Conservation (phyloP, 495 filamentous ascomycete species). For the Penicillium verhagenii region DNA sequence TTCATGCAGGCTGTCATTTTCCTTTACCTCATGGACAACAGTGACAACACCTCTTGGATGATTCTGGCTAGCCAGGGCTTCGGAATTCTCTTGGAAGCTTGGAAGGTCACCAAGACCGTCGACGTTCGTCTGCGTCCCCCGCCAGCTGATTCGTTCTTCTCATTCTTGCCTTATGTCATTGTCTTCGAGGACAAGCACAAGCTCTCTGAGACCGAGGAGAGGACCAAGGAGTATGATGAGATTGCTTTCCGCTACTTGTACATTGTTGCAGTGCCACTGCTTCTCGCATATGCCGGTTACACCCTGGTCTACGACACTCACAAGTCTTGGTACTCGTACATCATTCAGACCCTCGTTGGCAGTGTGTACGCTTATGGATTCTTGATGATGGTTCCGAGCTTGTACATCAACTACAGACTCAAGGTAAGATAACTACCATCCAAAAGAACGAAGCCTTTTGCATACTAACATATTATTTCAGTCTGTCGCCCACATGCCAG, state of each 20-base stretch:
- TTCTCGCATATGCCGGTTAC: conserved; percentile 87
- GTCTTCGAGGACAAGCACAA: conserved; percentile 96
- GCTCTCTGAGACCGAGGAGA: conserved; percentile 90
- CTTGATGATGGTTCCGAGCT: conserved; percentile 96
- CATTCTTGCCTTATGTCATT: conserved; percentile 77
- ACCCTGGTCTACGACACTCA: conserved; percentile 90
- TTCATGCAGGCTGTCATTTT: conserved; percentile 98
- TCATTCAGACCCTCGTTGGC: conserved; percentile 88
- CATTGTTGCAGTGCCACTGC: conserved; percentile 81
- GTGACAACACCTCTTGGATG: conserved; percentile 98
- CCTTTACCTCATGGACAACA: conserved; percentile 97
- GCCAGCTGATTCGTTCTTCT: conserved; percentile 60
- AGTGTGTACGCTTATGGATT: conserved; percentile 98
- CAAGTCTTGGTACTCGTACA: conserved; percentile 96
- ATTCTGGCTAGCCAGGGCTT: conserved; percentile 91
- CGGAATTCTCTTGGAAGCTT: conserved; percentile 91
- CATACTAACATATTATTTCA: conserved; percentile 25
- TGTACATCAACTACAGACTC: conserved; percentile 98
- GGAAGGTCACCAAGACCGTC: conserved; percentile 98
- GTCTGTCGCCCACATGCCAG: conserved; percentile 96
- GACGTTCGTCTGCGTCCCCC: conserved; percentile 79
- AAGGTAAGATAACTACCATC: conserved; percentile 49
- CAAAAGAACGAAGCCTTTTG: background rate
- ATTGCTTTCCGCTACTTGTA: conserved; percentile 98
- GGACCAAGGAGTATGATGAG: conserved; percentile 97